Base-by-base conservation (phyloP, 768 basidiomycete genomes). In the Xerocomellus amylosporus region DNA sequence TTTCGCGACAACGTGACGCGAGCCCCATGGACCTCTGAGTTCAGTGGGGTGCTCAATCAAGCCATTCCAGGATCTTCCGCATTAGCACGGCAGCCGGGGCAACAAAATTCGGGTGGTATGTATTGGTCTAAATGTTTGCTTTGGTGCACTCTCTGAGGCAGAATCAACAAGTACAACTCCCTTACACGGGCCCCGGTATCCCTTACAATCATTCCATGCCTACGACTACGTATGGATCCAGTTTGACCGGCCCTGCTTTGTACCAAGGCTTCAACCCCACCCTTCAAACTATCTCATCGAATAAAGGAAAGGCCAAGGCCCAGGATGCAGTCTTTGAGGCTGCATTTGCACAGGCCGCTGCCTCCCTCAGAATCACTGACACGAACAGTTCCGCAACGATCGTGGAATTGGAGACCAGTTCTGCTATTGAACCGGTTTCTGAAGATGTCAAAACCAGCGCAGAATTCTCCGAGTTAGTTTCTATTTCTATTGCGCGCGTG, bases 241-340 rank as follows among this genome's bases (percentile, higher is more conserved):
- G 69, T 31, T 71, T 78, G 66, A 65, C 71, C 20, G 61, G 64
- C 26, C 63, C 71, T 20, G 55, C 64, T 17, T 69, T 76, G 65
- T 70, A 72, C 48, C 74, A 76, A 53, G 39, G 43, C 31, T 58
- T 66, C 55, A 66, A 62, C 48, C 58, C 64, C 48, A 48, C 64
- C 46, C 52, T 55, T 58, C 60, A 63, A 31, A 42, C 61, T 55
- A 41, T 62, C 49, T 51, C 62, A 49, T 57, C 57, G 22, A 66
- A 73, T 46, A 83, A 85, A 62, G 88, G 85, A 14, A 98, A 96
- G 67, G 90, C 88, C 2, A 94, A 92, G 66, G 82, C 77, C 17
- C 78, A 81, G 52, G 87, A 91, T 49, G 82, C 80, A 5, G 90
- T 90, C 68, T 90, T 92, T 53, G 90, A 93, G 60, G 86, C 86